A percentile compares a stretch with the other conserved stretches of the same genome.
These are phyloP conservation scores for Decorospora gaudefroyi DNA, from an alignment of 2,329 filamentous ascomycete species.

Conservation along the genomic window DNA sequence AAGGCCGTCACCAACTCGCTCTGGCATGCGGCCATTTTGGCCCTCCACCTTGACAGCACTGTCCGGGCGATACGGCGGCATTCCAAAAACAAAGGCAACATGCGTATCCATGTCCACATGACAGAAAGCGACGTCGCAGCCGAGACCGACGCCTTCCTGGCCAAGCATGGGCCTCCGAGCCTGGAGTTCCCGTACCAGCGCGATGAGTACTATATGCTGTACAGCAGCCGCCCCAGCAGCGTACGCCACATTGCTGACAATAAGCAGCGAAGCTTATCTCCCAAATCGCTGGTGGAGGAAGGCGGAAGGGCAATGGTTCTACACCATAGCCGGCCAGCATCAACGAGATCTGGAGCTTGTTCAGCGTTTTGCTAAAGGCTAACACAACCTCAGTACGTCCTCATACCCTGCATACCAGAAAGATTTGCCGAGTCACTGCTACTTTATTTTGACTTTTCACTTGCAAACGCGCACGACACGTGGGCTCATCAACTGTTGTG, in stretches of 20 bases:
- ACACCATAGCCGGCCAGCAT: slow-evolving; percentile 49
- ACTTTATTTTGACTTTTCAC: too few species aligned
- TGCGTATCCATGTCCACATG: slow-evolving; percentile 53
- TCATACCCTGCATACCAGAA: too few species aligned
- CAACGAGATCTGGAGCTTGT: slow-evolving; percentile 48
- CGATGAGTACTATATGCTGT: slow-evolving; percentile 63
- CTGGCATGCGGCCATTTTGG: slow-evolving; percentile 57
- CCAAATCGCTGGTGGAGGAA: slow-evolving; percentile 61
- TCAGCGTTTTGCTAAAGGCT: slow-evolving; percentile 21
- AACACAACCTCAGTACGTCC: too few species aligned
- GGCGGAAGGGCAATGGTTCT: slow-evolving; percentile 55
- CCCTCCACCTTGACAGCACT: slow-evolving; percentile 56
- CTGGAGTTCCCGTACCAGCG: slow-evolving; percentile 60
- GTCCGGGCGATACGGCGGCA: slow-evolving; percentile 55
- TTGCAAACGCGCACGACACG: too few species aligned
- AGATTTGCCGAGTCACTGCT: too few species aligned
- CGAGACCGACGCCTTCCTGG: slow-evolving; percentile 58
- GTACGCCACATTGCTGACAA: neutral
- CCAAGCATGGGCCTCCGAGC: slow-evolving; percentile 56
- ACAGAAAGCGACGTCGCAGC: slow-evolving; percentile 52
- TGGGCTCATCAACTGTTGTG: too few species aligned
- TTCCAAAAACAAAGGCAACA: slow-evolving; percentile 56
- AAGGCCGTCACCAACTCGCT: slow-evolving; percentile 56
- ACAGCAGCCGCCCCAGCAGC: neutral
- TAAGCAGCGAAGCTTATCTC: slow-evolving; percentile 55